Evolutionary conservation across 352 stramenopile genomes (phyloP).

Genomic region (Phytophthora ramorum): DNA sequence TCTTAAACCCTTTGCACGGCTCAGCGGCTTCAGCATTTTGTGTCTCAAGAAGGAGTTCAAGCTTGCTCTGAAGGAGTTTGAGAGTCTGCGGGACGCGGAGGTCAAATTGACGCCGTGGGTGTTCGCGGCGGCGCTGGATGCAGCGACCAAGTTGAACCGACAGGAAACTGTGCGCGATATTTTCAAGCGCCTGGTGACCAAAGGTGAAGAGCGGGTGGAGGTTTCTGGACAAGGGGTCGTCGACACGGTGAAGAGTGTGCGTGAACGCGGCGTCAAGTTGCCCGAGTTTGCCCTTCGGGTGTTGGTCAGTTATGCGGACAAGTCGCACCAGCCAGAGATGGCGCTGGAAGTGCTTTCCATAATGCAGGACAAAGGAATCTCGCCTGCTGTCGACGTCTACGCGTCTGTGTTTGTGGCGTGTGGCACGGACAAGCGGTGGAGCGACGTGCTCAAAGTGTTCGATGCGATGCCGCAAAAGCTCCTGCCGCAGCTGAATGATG

Average conservation of each 20-base stretch:
- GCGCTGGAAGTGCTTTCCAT: slow-evolving; percentile 51
- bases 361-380: slow-evolving; percentile 44
- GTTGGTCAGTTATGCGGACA: slow-evolving; percentile 59
- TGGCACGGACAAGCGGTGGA: slow-evolving; percentile 62
- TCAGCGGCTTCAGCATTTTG: slow-evolving; percentile 3
- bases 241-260: slow-evolving; percentile 54
- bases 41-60: neutral
- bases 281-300: slow-evolving; percentile 67
- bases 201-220: neutral
- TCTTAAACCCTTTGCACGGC: slow-evolving; percentile 44
- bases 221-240: slow-evolving; percentile 10
- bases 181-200: slow-evolving; percentile 2
- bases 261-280: slow-evolving; percentile 50
- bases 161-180: slow-evolving; percentile 5
- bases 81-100: neutral
- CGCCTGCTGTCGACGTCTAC: slow-evolving; percentile 59
- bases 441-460: slow-evolving; percentile 51
- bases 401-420: slow-evolving; percentile 69
- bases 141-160: slow-evolving; percentile 5
- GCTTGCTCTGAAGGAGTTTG: neutral
- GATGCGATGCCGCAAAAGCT: slow-evolving; percentile 48
- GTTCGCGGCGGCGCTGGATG: slow-evolving; percentile 6
- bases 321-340: slow-evolving; percentile 53
- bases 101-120: neutral
- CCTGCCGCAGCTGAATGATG: slow-evolving; percentile 43